phyloP scores from a whole-genome alignment of 139 green algal genomes.

The Chara braunii region DNA sequence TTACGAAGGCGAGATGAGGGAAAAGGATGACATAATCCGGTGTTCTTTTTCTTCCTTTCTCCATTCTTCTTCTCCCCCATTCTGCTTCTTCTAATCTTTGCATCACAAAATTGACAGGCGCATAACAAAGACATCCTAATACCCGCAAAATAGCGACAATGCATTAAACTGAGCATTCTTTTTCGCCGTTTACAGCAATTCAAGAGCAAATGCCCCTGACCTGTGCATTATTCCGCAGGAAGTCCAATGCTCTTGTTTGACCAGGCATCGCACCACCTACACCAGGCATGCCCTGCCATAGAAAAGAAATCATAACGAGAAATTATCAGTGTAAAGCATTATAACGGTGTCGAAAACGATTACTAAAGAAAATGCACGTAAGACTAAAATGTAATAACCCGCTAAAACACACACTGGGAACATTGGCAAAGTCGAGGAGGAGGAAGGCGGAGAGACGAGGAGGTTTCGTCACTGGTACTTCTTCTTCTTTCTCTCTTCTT shows the following conservation, averaged over 20 bases:
- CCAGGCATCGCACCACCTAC: conserved; percentile 27
- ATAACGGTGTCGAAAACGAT: background rate
- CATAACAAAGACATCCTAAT: conserved; percentile 7
- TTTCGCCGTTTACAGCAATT: background rate
- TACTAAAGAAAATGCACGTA: background rate
- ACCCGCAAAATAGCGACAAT: conserved; percentile 2
- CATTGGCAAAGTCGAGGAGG: too few relatives aligned
- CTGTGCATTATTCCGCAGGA: conserved; percentile 57
- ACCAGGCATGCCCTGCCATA: conserved; percentile 38
- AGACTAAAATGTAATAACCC: too few relatives aligned
- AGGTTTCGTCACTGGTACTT: too few relatives aligned
- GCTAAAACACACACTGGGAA: too few relatives aligned
- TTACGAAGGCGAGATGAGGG: too few relatives aligned
- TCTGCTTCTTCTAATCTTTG: too few relatives aligned
- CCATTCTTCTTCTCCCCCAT: too few relatives aligned
- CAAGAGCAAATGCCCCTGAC: conserved; percentile 23
- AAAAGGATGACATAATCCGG: too few relatives aligned
- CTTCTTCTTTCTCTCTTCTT: too few relatives aligned
- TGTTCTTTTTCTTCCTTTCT: too few relatives aligned
- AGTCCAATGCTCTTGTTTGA: conserved; percentile 57
- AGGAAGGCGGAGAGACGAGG: too few relatives aligned
- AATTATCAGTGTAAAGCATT: background rate
- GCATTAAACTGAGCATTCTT: background rate
- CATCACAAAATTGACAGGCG: too few relatives aligned
- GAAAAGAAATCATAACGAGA: background rate